Evolutionary conservation across 305 asterid genomes (phyloP).

Genomic region (Galium porrigens): DNA sequence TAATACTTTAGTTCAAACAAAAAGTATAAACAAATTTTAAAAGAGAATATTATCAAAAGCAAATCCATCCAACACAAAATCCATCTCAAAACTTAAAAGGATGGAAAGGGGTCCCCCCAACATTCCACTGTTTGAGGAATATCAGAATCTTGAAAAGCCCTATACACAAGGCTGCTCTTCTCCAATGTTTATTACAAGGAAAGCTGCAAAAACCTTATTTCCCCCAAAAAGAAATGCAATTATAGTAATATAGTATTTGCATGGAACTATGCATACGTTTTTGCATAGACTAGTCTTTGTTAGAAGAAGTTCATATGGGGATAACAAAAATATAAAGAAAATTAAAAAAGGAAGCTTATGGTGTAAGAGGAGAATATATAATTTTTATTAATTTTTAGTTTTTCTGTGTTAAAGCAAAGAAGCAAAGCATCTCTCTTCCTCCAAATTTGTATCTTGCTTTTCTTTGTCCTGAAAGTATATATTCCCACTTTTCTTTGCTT

Average conservation of each 20-base stretch:
- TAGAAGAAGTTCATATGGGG: slow-evolving; percentile 23
- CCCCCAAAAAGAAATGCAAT: slow-evolving; percentile 10
- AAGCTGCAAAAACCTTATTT: slow-evolving; percentile 32
- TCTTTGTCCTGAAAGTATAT: slow-evolving; percentile 28
- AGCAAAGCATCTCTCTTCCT: slow-evolving; percentile 62
- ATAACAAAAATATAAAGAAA: slow-evolving; percentile 20
- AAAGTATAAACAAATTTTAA: slow-evolving; percentile 13
- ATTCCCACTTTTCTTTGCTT: slow-evolving; percentile 68
- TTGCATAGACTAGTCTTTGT: slow-evolving; percentile 25
- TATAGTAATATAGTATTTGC: slow-evolving; percentile 24
- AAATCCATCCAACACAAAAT: slow-evolving; percentile 32
- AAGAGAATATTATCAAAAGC: slow-evolving; percentile 18
- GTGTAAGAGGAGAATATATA: slow-evolving; percentile 30
- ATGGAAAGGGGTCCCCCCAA: neutral
- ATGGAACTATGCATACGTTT: slow-evolving; percentile 22
- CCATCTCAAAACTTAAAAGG: slow-evolving; percentile 24
- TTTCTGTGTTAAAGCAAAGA: slow-evolving; percentile 30
- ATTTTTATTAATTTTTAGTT: neutral
- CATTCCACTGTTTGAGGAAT: slow-evolving; percentile 10
- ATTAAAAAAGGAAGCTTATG: slow-evolving; percentile 30
- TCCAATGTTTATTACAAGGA: slow-evolving; percentile 24
- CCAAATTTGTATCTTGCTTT: slow-evolving; percentile 35
- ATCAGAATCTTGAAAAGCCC: slow-evolving; percentile 28
- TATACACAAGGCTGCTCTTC: slow-evolving; percentile 29
- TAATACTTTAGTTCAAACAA: slow-evolving; percentile 9